phyloP scores from a whole-genome alignment of 345 rosid species.

The Streptanthus diversifolius region DNA sequence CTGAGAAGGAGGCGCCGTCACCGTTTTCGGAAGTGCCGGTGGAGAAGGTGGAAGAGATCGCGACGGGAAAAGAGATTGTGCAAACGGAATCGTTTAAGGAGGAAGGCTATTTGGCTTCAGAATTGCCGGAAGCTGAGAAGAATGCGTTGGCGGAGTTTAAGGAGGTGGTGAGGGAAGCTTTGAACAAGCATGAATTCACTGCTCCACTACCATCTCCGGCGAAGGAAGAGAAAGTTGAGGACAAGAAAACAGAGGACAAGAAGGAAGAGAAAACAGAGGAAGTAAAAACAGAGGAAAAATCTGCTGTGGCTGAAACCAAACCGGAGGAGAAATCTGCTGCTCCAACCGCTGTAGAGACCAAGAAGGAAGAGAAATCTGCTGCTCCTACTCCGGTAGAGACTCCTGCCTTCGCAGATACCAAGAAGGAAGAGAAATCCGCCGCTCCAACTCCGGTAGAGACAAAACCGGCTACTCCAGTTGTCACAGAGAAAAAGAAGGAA shows the following conservation, averaged over 20 bases:
- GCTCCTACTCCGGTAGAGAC: not conserved
- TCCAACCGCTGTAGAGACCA: not conserved
- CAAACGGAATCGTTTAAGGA: conserved; percentile 64
- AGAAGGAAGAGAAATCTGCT: not conserved
- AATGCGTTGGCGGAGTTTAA: conserved; percentile 55
- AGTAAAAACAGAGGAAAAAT: conserved; percentile 21
- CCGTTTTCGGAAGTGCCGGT: conserved; percentile 12
- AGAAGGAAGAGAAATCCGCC: conserved; percentile 1
- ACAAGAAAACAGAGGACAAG: conserved; percentile 21
- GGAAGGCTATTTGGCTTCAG: conserved; percentile 56
- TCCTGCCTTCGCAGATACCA: too few species aligned
- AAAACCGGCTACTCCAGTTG: not conserved
- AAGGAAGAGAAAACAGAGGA: not conserved
- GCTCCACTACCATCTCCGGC: conserved; percentile 29
- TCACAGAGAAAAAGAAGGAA: conserved; percentile 22
- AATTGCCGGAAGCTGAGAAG: conserved; percentile 49
- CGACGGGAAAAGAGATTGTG: conserved; percentile 27
- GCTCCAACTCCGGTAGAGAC: conserved; percentile 8
- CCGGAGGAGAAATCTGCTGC: conserved; percentile 18
- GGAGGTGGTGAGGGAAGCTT: conserved; percentile 52
- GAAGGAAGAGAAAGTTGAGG: conserved; percentile 34
- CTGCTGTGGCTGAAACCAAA: conserved; percentile 9
- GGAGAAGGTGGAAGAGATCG: conserved; percentile 17
- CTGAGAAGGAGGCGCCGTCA: conserved; percentile 25
- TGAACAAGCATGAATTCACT: conserved; percentile 47